Conservation (phyloP, 176 grass and related monocot species). For the Cenchrus purpureus region DNA sequence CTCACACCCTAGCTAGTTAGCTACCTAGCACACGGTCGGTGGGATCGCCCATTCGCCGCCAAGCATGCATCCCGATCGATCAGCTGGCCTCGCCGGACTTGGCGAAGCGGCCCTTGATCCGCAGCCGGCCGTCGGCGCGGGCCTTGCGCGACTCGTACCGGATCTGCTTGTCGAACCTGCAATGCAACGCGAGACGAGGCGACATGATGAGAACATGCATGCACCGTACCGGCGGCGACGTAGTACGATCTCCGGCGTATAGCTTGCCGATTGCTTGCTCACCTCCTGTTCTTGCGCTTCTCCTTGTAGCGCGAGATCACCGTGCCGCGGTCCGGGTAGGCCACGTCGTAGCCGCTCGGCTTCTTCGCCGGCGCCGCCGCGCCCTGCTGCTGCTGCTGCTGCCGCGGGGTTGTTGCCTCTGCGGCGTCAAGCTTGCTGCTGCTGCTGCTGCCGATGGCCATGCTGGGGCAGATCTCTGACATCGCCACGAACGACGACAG, state of each 20-base stretch:
- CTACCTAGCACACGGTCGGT: too few relatives aligned
- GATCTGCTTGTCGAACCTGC: slow-evolving; percentile 85
- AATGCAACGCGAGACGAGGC: neutral
- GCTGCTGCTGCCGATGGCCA: slow-evolving; percentile 3
- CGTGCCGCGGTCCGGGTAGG: slow-evolving; percentile 60
- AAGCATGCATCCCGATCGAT: too few relatives aligned
- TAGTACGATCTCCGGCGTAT: too few relatives aligned
- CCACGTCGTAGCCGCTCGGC: slow-evolving; percentile 50
- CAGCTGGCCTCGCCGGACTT: slow-evolving; percentile 33
- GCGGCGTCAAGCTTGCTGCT: neutral
- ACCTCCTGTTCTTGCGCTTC: slow-evolving; percentile 96
- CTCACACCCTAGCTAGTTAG: too few relatives aligned
- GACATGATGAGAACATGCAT: slow-evolving; percentile 6
- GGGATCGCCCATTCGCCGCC: too few relatives aligned
- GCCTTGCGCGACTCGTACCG: slow-evolving; percentile 89
- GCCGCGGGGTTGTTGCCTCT: neutral
- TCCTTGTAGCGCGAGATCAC: slow-evolving; percentile 90
- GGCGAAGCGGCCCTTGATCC: slow-evolving; percentile 87
- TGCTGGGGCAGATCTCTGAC: slow-evolving; percentile 44
- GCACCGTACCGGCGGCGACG: neutral
- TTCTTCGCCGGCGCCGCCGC: neutral
- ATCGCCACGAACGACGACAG: slow-evolving; percentile 55
- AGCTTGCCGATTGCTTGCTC: neutral
- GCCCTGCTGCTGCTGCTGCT: neutral
- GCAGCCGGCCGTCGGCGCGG: slow-evolving; percentile 70